These are phyloP conservation scores for Pistacia integerrima DNA, from an alignment of 345 rosid genomes.

Conservation along the genomic window DNA sequence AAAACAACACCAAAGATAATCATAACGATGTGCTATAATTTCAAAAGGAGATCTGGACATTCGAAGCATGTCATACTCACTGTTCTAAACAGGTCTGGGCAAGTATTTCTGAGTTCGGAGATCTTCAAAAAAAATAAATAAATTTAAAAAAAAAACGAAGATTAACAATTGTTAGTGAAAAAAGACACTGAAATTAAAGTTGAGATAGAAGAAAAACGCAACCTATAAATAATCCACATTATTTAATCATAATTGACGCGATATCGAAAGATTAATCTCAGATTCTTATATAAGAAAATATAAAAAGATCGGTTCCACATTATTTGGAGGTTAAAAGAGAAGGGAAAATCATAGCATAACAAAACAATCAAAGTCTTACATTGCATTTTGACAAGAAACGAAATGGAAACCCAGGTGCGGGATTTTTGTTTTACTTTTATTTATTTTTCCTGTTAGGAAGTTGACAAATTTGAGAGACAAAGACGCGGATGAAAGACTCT, in stretches of 20 bases:
- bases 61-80: not conserved
- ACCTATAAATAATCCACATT: not conserved
- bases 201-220: not conserved
- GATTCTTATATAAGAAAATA: not conserved
- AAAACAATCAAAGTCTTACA: not conserved
- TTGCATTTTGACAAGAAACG: not conserved
- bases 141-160: not conserved
- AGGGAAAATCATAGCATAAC: not conserved
- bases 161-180: not conserved
- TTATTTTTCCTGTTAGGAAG: not conserved
- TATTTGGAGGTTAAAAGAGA: not conserved
- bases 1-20: not conserved
- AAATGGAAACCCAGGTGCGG: not conserved
- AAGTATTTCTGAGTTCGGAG: not conserved
- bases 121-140: not conserved
- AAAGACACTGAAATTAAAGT: not conserved
- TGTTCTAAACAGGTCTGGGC: not conserved
- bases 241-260: not conserved
- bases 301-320: not conserved
- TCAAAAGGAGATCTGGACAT: not conserved
- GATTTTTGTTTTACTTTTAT: not conserved
- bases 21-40: not conserved
- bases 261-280: not conserved
- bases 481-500: not conserved
- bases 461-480: not conserved